Conservation (phyloP, 768 basidiomycete species). For the Agaricus sinodeliciosus region DNA sequence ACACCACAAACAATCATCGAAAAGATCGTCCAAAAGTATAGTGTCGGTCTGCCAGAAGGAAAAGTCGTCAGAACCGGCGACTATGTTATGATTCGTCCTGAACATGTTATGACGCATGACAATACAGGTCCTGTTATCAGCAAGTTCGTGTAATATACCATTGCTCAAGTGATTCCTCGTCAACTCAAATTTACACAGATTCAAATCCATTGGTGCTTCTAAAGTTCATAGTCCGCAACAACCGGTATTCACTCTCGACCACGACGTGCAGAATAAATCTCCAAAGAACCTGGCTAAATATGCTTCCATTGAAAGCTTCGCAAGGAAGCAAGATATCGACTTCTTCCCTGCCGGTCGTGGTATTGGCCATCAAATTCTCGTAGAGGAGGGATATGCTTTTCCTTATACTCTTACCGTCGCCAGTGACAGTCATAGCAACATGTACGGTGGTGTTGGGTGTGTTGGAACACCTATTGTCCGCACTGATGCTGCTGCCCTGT, state of each 20-base stretch:
- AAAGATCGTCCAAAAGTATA: slow-evolving; percentile 96
- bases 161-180: neutral
- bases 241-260: slow-evolving; percentile 94
- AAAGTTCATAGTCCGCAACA: slow-evolving; percentile 75
- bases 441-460: slow-evolving; percentile 98
- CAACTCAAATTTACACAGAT: slow-evolving; percentile 40
- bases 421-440: slow-evolving; percentile 95
- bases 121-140: slow-evolving; percentile 98
- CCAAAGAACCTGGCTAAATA: slow-evolving; percentile 90
- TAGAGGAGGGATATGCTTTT: slow-evolving; percentile 98
- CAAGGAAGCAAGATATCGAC: slow-evolving; percentile 76
- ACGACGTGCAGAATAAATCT: slow-evolving; percentile 96
- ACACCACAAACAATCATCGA: slow-evolving; percentile 87
- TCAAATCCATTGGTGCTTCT: slow-evolving; percentile 90
- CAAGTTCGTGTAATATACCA: slow-evolving; percentile 54
- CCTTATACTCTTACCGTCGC: slow-evolving; percentile 94
- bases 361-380: slow-evolving; percentile 95
- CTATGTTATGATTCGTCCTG: slow-evolving; percentile 99
- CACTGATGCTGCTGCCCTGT: slow-evolving; percentile 90
- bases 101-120: slow-evolving; percentile 98
- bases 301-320: slow-evolving; percentile 85
- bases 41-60: slow-evolving; percentile 79
- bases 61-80: slow-evolving; percentile 88
- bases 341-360: slow-evolving; percentile 98
- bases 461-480: slow-evolving; percentile 97